phyloP scores from a whole-genome alignment of 2,329 filamentous ascomycete genomes.

The Alternaria sp. region DNA sequence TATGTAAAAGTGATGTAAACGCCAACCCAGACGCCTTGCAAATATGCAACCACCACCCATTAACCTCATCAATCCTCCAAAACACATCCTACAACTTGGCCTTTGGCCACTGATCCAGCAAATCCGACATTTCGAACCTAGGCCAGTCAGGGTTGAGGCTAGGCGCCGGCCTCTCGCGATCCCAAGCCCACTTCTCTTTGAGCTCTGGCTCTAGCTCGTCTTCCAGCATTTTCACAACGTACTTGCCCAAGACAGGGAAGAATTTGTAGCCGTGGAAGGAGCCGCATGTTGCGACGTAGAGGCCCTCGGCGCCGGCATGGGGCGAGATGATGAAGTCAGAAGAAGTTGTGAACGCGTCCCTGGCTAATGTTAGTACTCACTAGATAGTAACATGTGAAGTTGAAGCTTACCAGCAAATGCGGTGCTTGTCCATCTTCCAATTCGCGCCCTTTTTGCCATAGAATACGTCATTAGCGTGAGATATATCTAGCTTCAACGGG shows the following conservation, averaged over 20 bases:
- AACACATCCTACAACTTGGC: slow-evolving; percentile 37
- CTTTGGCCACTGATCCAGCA: slow-evolving; percentile 52
- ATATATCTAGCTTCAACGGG: slow-evolving; percentile 66
- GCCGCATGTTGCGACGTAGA: slow-evolving; percentile 68
- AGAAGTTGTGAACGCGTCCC: slow-evolving; percentile 70
- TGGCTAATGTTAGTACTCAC: slow-evolving; percentile 41
- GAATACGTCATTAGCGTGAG: slow-evolving; percentile 65
- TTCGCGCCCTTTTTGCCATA: slow-evolving; percentile 65
- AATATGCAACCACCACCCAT: slow-evolving; percentile 14
- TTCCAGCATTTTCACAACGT: slow-evolving; percentile 61
- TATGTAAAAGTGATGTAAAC: neutral
- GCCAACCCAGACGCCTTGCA: slow-evolving; percentile 15
- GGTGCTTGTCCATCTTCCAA: slow-evolving; percentile 69
- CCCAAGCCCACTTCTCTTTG: slow-evolving; percentile 69
- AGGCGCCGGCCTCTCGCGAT: slow-evolving; percentile 65
- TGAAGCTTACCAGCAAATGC: slow-evolving; percentile 68
- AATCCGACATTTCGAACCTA: slow-evolving; percentile 64
- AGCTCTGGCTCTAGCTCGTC: slow-evolving; percentile 57
- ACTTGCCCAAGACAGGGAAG: slow-evolving; percentile 65
- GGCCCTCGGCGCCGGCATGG: slow-evolving; percentile 56
- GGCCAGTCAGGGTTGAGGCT: slow-evolving; percentile 65
- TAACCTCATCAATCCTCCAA: neutral
- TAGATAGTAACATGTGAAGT: fast-evolving
- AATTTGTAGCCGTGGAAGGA: slow-evolving; percentile 70
- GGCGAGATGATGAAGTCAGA: slow-evolving; percentile 65